Evolutionary conservation across 1,284 basidiomycete species (phyloP).

Genomic region (Boletus subluridellus): DNA sequence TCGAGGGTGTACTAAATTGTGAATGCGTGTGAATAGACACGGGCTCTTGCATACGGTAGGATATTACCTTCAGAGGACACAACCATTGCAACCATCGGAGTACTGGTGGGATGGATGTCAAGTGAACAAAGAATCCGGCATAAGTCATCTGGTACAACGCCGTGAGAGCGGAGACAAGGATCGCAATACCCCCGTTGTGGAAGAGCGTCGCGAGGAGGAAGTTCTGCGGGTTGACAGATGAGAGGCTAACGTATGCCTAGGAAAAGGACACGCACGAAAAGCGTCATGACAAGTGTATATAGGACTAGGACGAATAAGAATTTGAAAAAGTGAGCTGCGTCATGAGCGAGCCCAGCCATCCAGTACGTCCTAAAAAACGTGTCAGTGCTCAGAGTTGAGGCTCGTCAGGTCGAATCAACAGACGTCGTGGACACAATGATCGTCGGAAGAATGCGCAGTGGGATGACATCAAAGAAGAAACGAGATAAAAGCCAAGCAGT

Average conservation of each 20-base stretch:
- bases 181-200: conserved; percentile 82
- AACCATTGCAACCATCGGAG: conserved; percentile 86
- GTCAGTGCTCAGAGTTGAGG: conserved; percentile 17
- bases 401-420: conserved; percentile 24
- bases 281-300: conserved; percentile 77
- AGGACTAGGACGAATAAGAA: conserved; percentile 74
- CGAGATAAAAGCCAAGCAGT: conserved; percentile 84
- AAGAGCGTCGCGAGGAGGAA: conserved; percentile 81
- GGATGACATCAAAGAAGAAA: conserved; percentile 80
- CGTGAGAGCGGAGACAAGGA: conserved; percentile 73
- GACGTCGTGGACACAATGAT: conserved; percentile 79
- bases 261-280: conserved; percentile 59
- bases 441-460: conserved; percentile 79
- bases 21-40: conserved; percentile 41
- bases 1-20: conserved; percentile 67
- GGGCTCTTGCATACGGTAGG: too few species aligned
- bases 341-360: conserved; percentile 82
- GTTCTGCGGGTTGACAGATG: conserved; percentile 53
- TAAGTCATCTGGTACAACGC: conserved; percentile 83
- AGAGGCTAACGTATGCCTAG: not conserved
- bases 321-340: conserved; percentile 76
- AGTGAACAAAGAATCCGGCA: conserved; percentile 83
- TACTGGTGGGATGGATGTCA: conserved; percentile 74
- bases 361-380: conserved; percentile 65
- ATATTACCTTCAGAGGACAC: conserved; percentile 50